phyloP scores from a whole-genome alignment of 108 stramenopile species.

The Skeletonema potamos region DNA sequence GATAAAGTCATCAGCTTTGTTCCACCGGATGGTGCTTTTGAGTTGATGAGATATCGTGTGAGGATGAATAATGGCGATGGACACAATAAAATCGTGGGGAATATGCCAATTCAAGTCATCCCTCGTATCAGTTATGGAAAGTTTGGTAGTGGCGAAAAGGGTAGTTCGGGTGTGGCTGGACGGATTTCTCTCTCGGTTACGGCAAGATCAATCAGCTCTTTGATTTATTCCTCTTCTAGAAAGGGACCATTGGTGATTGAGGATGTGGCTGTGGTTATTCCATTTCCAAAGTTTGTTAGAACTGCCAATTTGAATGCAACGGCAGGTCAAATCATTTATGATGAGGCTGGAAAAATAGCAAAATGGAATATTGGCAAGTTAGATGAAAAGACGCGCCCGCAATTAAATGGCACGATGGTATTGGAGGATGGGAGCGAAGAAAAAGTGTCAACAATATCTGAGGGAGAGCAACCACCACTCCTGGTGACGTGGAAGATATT shows the following conservation, averaged over 20 bases:
- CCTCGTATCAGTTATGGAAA: conserved; percentile 71
- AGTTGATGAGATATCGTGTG: conserved; percentile 95
- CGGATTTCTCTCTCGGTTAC: conserved; percentile 57
- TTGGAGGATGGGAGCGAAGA: conserved; percentile 40
- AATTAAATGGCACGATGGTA: conserved; percentile 59
- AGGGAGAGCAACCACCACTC: conserved; percentile 85
- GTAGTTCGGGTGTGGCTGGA: conserved; percentile 29
- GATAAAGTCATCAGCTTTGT: conserved; percentile 96
- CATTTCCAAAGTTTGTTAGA: conserved; percentile 92
- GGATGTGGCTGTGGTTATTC: conserved; percentile 89
- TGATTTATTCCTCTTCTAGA: conserved; percentile 63
- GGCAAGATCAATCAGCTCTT: conserved; percentile 65
- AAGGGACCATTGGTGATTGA: conserved; percentile 84
- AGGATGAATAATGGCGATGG: conserved; percentile 20
- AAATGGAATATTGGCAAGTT: conserved; percentile 92
- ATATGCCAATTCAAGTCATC: conserved; percentile 76
- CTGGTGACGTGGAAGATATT: conserved; percentile 95
- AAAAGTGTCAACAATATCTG: conserved; percentile 13
- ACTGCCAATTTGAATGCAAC: conserved; percentile 85
- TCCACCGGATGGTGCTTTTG: conserved; percentile 98
- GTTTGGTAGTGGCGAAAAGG: conserved; percentile 10
- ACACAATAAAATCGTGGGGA: conserved; percentile 38
- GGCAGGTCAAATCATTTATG: conserved; percentile 83
- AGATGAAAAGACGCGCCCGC: conserved; percentile 60
- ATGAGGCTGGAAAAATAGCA: conserved; percentile 96